phyloP scores from a whole-genome alignment of 2,329 filamentous ascomycete species.

The Colletotrichum chlorophyti region DNA sequence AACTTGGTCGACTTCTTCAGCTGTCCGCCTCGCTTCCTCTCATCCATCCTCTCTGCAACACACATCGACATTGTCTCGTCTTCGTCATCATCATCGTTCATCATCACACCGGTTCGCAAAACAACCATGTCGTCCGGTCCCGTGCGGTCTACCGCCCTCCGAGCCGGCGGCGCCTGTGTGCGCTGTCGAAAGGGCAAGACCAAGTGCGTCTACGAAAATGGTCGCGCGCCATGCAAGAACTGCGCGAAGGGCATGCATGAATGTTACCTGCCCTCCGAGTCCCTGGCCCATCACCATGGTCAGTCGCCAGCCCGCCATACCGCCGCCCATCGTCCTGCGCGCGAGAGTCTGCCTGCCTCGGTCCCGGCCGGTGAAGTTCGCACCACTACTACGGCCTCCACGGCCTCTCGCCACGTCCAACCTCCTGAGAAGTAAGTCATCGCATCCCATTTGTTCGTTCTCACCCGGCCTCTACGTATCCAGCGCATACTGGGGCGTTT shows the following conservation, averaged over 20 bases:
- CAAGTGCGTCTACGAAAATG: conserved; percentile 69
- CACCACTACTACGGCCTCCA: conserved; percentile 52
- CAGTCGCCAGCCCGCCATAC: conserved; percentile 61
- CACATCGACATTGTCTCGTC: neutral
- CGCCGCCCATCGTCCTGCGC: conserved; percentile 55
- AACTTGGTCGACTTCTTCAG: too few relatives aligned
- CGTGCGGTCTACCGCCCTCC: conserved; percentile 64
- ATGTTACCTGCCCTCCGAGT: conserved; percentile 67
- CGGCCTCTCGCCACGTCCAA: conserved; percentile 54
- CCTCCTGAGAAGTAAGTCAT: conserved; percentile 62
- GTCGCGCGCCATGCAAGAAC: conserved; percentile 68
- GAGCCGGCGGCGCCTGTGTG: conserved; percentile 67
- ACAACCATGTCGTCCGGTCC: conserved; percentile 54
- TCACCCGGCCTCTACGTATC: conserved; percentile 9
- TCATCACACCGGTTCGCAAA: too few relatives aligned
- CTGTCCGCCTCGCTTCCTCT: too few relatives aligned
- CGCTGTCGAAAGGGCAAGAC: conserved; percentile 71
- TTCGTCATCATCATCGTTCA: neutral
- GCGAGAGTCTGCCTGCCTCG: conserved; percentile 62
- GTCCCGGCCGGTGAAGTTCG: conserved; percentile 49
- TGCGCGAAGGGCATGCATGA: conserved; percentile 70
- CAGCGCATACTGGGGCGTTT: conserved; percentile 6
- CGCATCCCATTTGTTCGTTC: conserved; percentile 1
- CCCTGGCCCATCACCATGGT: conserved; percentile 64
- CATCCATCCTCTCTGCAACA: neutral